Evolutionary conservation across 2,329 filamentous ascomycete genomes (phyloP).

Genomic region (Arthrobotrys sphaeroides): DNA sequence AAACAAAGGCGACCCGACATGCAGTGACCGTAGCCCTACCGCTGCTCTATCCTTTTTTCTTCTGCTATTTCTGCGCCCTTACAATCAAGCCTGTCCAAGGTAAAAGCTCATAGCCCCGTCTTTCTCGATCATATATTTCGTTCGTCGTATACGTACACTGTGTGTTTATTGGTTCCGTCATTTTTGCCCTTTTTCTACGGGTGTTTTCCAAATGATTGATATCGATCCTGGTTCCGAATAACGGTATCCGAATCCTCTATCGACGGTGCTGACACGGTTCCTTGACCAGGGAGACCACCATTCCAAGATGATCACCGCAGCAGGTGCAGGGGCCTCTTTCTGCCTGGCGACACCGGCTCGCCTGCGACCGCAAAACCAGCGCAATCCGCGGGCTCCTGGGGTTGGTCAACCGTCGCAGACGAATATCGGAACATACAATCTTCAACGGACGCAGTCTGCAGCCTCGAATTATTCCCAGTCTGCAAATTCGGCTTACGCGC

Average conservation of each 20-base stretch:
- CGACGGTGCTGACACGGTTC: slow-evolving; percentile 41
- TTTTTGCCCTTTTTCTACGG: slow-evolving; percentile 9
- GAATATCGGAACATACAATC: slow-evolving; percentile 39
- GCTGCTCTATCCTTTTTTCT: slow-evolving; percentile 21
- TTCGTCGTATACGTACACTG: not conserved
- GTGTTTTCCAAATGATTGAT: slow-evolving; percentile 38
- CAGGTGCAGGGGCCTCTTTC: slow-evolving; percentile 57
- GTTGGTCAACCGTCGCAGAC: slow-evolving; percentile 44
- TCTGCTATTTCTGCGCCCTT: slow-evolving; percentile 5
- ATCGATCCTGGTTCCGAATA: slow-evolving; percentile 28
- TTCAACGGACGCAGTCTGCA: slow-evolving; percentile 40
- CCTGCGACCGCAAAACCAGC: slow-evolving; percentile 57
- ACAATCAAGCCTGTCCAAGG: slow-evolving; percentile 9
- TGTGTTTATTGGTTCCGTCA: not conserved
- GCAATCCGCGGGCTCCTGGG: slow-evolving; percentile 46
- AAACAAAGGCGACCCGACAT: slow-evolving; percentile 49
- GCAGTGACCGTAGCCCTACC: slow-evolving; percentile 35
- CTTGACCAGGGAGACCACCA: slow-evolving; percentile 45
- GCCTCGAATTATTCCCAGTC: slow-evolving; percentile 42
- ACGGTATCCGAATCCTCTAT: slow-evolving; percentile 20
- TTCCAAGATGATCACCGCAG: slow-evolving; percentile 58
- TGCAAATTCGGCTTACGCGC: slow-evolving; percentile 25
- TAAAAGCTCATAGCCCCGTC: slow-evolving; percentile 22
- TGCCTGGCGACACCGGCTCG: slow-evolving; percentile 57
- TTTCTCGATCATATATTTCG: slow-evolving; percentile 13